A percentile compares a stretch with the other conserved stretches of the same genome.
These are phyloP conservation scores for Plasmodium fragile DNA, from an alignment of 169 alveolate genomes.

Conservation along the genomic window DNA sequence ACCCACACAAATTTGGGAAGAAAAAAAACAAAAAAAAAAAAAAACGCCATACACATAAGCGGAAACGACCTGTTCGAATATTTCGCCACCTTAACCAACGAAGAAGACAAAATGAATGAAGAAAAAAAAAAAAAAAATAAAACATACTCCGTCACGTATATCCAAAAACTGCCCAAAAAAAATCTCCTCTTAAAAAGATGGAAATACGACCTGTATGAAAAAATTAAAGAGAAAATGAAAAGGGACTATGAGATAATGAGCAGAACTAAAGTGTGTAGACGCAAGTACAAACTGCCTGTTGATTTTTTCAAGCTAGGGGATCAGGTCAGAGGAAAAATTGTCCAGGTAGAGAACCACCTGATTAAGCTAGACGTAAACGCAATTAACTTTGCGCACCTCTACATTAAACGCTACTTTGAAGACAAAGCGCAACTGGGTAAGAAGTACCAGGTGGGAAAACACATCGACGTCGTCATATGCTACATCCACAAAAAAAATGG, in stretches of 20 bases:
- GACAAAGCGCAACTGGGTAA: slow-evolving; percentile 24
- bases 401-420: slow-evolving; percentile 55
- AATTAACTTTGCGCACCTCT: slow-evolving; percentile 50
- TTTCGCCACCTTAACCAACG: slow-evolving; percentile 5
- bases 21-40: slow-evolving; percentile 4
- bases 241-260: slow-evolving; percentile 23
- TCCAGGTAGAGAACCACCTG: slow-evolving; percentile 17
- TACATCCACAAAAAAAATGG: slow-evolving; percentile 50
- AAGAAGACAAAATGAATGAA: slow-evolving; percentile 37
- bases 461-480: slow-evolving; percentile 62
- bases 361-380: slow-evolving; percentile 52
- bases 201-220: slow-evolving; percentile 72
- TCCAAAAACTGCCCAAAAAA: slow-evolving; percentile 68
- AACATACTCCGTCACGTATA: slow-evolving; percentile 33
- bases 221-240: slow-evolving; percentile 69
- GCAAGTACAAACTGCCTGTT: slow-evolving; percentile 53
- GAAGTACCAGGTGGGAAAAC: slow-evolving; percentile 48
- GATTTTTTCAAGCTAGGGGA: slow-evolving; percentile 69
- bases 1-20: background rate
- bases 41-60: slow-evolving; percentile 5
- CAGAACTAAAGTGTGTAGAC: slow-evolving; percentile 29
- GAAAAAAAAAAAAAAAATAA: slow-evolving; percentile 45
- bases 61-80: slow-evolving; percentile 62
- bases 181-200: slow-evolving; percentile 47
- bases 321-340: slow-evolving; percentile 22